A percentile compares a stretch with the other conserved stretches of the same genome.
These are phyloP conservation scores for Paraphoma chrysanthemicola DNA, from an alignment of 2,329 filamentous ascomycete species.

Conservation along the genomic window DNA sequence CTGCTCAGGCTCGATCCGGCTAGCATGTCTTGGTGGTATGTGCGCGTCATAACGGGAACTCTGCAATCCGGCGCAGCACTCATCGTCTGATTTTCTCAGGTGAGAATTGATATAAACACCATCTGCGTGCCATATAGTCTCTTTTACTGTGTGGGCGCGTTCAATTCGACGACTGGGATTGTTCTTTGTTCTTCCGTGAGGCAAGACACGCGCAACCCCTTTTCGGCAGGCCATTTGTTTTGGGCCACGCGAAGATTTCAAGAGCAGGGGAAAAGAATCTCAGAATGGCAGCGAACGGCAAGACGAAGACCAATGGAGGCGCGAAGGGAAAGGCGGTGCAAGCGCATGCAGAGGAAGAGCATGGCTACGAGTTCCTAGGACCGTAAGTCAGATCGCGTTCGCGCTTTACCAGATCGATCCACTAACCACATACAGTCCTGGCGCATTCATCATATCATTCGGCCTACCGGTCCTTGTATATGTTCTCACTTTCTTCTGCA, in stretches of 20 bases:
- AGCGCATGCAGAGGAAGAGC: constrained; percentile 32
- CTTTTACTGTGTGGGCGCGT: constrained; percentile 3
- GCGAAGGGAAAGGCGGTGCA: constrained; percentile 16
- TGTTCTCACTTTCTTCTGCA: constrained; percentile 83
- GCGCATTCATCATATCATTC: constrained; percentile 79
- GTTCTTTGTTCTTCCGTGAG: constrained; percentile 1
- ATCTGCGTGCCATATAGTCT: background rate
- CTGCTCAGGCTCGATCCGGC: background rate
- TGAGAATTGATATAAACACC: constrained; percentile 14
- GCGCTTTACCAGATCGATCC: background rate
- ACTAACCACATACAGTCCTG: constrained; percentile 62
- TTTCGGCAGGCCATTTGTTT: constrained; percentile 14
- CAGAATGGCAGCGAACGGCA: constrained; percentile 38
- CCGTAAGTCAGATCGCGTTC: constrained; percentile 38
- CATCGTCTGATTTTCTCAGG: constrained; percentile 27
- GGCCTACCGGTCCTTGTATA: constrained; percentile 82
- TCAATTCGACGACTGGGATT: constrained; percentile 1
- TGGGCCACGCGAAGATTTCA: constrained; percentile 2
- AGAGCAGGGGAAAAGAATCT: constrained; percentile 8
- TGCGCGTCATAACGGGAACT: constrained; percentile 34
- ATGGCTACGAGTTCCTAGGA: constrained; percentile 51
- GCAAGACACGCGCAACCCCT: constrained; percentile 18
- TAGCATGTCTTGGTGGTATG: constrained; percentile 14
- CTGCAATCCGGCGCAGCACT: constrained; percentile 17
- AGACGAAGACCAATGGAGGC: constrained; percentile 7